These are phyloP conservation scores for Termitomyces sp. DNA, from an alignment of 768 basidiomycete genomes.

Conservation along the genomic window DNA sequence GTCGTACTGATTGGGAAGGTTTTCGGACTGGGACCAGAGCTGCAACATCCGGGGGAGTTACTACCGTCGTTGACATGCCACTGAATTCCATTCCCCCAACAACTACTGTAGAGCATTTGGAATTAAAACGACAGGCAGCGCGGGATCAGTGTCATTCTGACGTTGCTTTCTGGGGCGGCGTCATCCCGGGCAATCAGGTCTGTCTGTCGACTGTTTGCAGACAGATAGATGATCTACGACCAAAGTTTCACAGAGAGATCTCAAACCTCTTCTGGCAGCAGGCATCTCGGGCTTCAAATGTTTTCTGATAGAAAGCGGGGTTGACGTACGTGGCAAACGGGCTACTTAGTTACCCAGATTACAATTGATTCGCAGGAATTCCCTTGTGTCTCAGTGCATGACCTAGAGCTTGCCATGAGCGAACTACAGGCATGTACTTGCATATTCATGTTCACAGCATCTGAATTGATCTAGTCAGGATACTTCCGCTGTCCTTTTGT, in stretches of 20 bases:
- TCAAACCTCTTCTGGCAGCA: constrained; percentile 67
- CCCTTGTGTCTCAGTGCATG: constrained; percentile 71
- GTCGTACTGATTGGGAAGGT: constrained; percentile 92
- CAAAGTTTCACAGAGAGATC: constrained; percentile 44
- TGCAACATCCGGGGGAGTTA: constrained; percentile 91
- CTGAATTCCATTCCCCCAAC: constrained; percentile 97
- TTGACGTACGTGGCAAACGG: constrained; percentile 54
- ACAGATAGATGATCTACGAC: not conserved
- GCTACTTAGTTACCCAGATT: constrained; percentile 4
- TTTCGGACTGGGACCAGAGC: constrained; percentile 90
- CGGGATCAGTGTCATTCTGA: constrained; percentile 71
- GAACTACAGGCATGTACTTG: constrained; percentile 55
- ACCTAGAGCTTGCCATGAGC: constrained; percentile 67
- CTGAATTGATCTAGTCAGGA: constrained; percentile 36
- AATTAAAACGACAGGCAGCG: constrained; percentile 68
- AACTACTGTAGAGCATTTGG: constrained; percentile 74
- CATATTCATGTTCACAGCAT: not conserved
- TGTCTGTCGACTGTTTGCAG: constrained; percentile 20
- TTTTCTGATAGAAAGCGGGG: constrained; percentile 93
- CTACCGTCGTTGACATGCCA: constrained; percentile 96
- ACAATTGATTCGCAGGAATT: constrained; percentile 67
- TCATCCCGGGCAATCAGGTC: constrained; percentile 86
- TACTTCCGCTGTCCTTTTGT: constrained; percentile 68
- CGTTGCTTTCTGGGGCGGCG: constrained; percentile 93
- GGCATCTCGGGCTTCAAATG: constrained; percentile 98